These are phyloP conservation scores for Macrolepiota dolichaula DNA, from an alignment of 768 basidiomycete genomes.

Conservation along the genomic window DNA sequence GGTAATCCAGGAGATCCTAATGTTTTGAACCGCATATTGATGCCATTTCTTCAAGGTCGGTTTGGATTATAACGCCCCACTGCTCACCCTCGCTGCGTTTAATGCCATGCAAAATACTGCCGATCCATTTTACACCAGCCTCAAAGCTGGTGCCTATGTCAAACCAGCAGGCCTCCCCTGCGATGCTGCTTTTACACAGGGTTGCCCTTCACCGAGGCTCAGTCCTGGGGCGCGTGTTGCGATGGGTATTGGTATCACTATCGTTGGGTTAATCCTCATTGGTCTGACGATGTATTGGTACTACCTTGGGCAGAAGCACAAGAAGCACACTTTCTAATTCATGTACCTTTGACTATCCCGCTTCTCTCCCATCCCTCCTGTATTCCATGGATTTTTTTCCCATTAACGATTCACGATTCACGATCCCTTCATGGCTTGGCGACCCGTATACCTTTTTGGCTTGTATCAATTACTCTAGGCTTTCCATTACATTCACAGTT, in stretches of 20 bases:
- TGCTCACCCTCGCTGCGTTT: constrained; percentile 83
- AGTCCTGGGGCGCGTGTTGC: constrained; percentile 62
- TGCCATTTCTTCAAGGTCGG: constrained; percentile 45
- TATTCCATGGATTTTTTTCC: background rate
- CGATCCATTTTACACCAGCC: constrained; percentile 76
- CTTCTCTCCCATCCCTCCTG: background rate
- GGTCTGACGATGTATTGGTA: constrained; percentile 41
- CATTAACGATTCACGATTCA: background rate
- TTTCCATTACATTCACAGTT: background rate
- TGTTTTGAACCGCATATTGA: background rate
- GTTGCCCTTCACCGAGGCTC: constrained; percentile 51
- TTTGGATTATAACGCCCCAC: constrained; percentile 87
- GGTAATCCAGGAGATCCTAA: constrained; percentile 37
- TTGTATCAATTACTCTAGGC: background rate
- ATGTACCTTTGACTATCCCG: background rate
- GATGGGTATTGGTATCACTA: constrained; percentile 61
- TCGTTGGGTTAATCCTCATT: constrained; percentile 58
- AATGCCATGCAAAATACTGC: constrained; percentile 60
- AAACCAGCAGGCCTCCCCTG: constrained; percentile 73
- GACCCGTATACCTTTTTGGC: background rate
- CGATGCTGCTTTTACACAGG: constrained; percentile 61
- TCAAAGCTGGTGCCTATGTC: constrained; percentile 67
- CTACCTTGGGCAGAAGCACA: constrained; percentile 20
- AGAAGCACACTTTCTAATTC: background rate
- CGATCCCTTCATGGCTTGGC: background rate